Conservation (phyloP, 148 eudicot species). For the Fagopyrum homotropicum region DNA sequence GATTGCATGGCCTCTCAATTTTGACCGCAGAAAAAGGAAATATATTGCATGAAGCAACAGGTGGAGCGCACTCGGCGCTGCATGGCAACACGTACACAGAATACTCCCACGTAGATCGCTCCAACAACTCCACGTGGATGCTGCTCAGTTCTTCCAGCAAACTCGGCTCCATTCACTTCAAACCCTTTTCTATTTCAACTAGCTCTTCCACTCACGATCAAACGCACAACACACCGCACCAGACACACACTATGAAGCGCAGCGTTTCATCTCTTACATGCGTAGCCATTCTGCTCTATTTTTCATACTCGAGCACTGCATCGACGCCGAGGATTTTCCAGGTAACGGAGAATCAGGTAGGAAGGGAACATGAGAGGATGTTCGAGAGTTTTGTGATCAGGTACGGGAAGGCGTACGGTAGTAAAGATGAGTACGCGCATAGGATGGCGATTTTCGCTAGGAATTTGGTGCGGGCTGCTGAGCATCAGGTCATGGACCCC, state of each 20-base stretch:
- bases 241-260: neutral
- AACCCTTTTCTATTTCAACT: neutral
- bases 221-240: neutral
- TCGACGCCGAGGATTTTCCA: constrained; percentile 17
- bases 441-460: constrained; percentile 55
- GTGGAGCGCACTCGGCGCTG: neutral
- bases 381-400: constrained; percentile 44
- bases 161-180: neutral
- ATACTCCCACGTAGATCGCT: neutral
- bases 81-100: neutral
- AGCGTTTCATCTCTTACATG: neutral
- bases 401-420: constrained; percentile 53
- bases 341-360: constrained; percentile 17
- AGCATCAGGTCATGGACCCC: constrained; percentile 86
- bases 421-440: constrained; percentile 57
- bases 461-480: constrained; percentile 67
- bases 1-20: too few relatives aligned
- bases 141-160: neutral
- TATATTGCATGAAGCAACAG: neutral
- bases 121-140: neutral
- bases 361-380: constrained; percentile 25
- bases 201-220: neutral
- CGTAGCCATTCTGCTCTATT: constrained; percentile 2
- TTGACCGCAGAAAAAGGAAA: neutral
- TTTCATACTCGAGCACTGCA: neutral